Conservation (phyloP, 108 stramenopile genomes). For the Seminavis robusta region DNA sequence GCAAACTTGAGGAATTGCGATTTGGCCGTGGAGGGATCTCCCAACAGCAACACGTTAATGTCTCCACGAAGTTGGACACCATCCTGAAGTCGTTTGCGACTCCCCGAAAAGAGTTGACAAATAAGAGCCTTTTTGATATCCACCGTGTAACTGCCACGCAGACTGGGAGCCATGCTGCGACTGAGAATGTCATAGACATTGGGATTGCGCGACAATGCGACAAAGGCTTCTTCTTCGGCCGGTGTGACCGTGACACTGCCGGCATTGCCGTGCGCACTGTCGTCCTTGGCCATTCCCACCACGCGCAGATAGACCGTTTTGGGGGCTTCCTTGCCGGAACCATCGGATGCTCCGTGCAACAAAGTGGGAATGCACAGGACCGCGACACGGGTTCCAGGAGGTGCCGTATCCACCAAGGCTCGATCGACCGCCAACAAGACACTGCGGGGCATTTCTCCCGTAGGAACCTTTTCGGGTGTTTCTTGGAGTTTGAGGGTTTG, state of each 20-base stretch:
- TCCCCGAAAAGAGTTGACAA: slow-evolving; percentile 91
- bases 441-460: slow-evolving; percentile 96
- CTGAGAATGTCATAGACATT: slow-evolving; percentile 91
- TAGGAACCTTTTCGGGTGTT: slow-evolving; percentile 87
- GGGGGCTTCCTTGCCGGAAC: slow-evolving; percentile 24
- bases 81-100: slow-evolving; percentile 90
- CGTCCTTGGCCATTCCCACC: slow-evolving; percentile 86
- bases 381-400: slow-evolving; percentile 92
- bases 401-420: slow-evolving; percentile 86
- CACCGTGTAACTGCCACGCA: slow-evolving; percentile 94
- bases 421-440: slow-evolving; percentile 92
- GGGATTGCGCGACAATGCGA: slow-evolving; percentile 58
- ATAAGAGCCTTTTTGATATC: slow-evolving; percentile 97
- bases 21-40: slow-evolving; percentile 98
- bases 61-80: slow-evolving; percentile 95
- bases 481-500: slow-evolving; percentile 98
- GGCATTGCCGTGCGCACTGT: slow-evolving; percentile 73
- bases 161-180: slow-evolving; percentile 88
- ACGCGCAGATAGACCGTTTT: slow-evolving; percentile 85
- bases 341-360: slow-evolving; percentile 42
- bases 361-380: slow-evolving; percentile 91
- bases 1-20: slow-evolving; percentile 95
- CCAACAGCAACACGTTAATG: slow-evolving; percentile 96
- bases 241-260: slow-evolving; percentile 89
- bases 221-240: slow-evolving; percentile 94